Evolutionary conservation across 441 rosid species (phyloP), one percentile per base, ranked within the genome.

Genomic region (Erodium texanum): DNA sequence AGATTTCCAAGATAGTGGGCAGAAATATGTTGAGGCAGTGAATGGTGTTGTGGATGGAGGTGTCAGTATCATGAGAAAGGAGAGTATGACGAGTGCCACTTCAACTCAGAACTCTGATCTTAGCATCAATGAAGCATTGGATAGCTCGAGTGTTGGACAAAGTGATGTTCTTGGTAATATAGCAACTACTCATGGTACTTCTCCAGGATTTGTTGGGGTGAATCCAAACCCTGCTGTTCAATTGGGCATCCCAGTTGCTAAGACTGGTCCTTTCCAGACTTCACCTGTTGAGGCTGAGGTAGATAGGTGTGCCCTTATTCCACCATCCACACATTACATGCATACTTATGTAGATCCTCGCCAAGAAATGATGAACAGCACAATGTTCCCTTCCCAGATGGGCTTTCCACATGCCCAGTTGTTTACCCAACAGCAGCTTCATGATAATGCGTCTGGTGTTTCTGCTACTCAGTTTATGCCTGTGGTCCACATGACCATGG

Each of bases 81-180:
- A 75, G 70, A 89, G 95, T 75, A 75, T 78, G 27, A 74, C 92
- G 8, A 89, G 95, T 77, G 86, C 72, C 56, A 72, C 81, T 66
- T 89, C 95, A 27, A 89, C 89, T 0, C 89, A 83, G 70, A 87
- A 87, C 71, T 89, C 95, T 63, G 95, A 89, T 77, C 43, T 77
- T 54, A 85, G 89, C 62, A 88, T 81, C 54, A 71, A 70, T 6
- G 90, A 85, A 71, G 84, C 71, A 52, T 69, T 77, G 70, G 90
- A 84, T 72, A 71, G 74, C 75, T 66, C 71, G 29, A 77, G 73
- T 68, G 54, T 69, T 52, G 77, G 71, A 62, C 89, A 74, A 38
- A 78, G 72, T 65, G 89, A 82, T 64, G 65, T 65, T 36, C 36
- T 41, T 68, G 82, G 73, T 68, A 77, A 71, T 80, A 66, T 65